Conservation (phyloP, 352 stramenopile genomes). For the Phytophthora litchii region DNA sequence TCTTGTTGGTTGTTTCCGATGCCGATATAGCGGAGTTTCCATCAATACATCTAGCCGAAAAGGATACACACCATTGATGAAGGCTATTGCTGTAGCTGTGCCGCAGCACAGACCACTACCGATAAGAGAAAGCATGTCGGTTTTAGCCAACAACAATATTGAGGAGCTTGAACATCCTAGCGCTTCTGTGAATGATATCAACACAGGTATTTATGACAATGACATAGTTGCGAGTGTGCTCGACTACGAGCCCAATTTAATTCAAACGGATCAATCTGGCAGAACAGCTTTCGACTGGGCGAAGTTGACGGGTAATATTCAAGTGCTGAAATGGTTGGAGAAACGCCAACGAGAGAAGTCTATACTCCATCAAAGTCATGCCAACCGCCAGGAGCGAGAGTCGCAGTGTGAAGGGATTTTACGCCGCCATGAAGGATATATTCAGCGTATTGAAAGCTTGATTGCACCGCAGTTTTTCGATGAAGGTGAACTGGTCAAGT, state of each 20-base stretch:
- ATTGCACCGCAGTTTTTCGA: slow-evolving; percentile 47
- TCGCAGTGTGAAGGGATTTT: slow-evolving; percentile 46
- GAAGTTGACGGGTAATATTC: slow-evolving; percentile 46
- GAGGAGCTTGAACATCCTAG: slow-evolving; percentile 8
- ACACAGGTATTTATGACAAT: slow-evolving; percentile 50
- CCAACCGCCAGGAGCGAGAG: slow-evolving; percentile 41
- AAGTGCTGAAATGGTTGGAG: slow-evolving; percentile 43
- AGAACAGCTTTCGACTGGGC: slow-evolving; percentile 78
- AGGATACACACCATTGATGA: slow-evolving; percentile 80
- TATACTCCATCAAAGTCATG: slow-evolving; percentile 41
- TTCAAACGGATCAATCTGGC: slow-evolving; percentile 46
- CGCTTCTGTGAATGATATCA: background rate
- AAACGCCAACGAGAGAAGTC: slow-evolving; percentile 38
- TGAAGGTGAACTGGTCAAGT: slow-evolving; percentile 43
- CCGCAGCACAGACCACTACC: slow-evolving; percentile 11
- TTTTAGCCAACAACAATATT: slow-evolving; percentile 19
- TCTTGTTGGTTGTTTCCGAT: background rate
- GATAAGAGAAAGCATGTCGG: background rate
- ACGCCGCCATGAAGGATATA: slow-evolving; percentile 38
- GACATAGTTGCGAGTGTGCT: slow-evolving; percentile 53
- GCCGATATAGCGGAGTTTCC: slow-evolving; percentile 48
- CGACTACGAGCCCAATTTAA: slow-evolving; percentile 43
- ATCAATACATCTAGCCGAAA: slow-evolving; percentile 57
- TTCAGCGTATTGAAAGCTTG: slow-evolving; percentile 35
- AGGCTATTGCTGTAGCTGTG: slow-evolving; percentile 59